These are phyloP conservation scores for Microbotryum scabiosae DNA, from an alignment of 1,284 basidiomycete species.

Conservation along the genomic window DNA sequence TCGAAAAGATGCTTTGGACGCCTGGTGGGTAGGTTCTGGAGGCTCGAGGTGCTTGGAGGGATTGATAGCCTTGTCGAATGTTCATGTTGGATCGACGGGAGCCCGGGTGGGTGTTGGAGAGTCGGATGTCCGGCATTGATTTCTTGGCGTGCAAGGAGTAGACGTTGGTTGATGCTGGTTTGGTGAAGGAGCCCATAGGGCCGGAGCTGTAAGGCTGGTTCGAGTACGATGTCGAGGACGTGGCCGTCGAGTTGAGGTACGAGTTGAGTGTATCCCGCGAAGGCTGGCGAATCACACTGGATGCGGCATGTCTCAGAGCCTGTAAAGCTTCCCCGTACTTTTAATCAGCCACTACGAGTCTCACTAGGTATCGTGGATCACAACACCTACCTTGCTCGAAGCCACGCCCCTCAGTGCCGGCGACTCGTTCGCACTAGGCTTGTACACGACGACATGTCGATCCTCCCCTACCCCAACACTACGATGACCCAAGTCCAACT, in stretches of 20 bases:
- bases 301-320: slow-evolving; percentile 50
- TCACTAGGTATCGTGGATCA: background rate
- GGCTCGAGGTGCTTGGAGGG: too few relatives aligned
- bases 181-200: slow-evolving; percentile 13
- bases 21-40: too few relatives aligned
- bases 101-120: background rate
- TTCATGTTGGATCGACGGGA: too few relatives aligned
- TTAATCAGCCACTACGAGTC: background rate
- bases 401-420: background rate
- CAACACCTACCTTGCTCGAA: slow-evolving; percentile 1
- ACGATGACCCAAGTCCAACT: slow-evolving; percentile 87
- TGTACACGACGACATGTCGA: slow-evolving; percentile 81
- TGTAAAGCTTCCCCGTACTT: slow-evolving; percentile 13
- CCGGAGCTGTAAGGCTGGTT: slow-evolving; percentile 35
- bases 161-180: slow-evolving; percentile 41
- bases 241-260: slow-evolving; percentile 1
- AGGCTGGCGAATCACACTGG: slow-evolving; percentile 64
- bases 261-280: slow-evolving; percentile 51
- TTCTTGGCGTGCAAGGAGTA: slow-evolving; percentile 69
- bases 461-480: slow-evolving; percentile 89
- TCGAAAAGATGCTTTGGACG: too few relatives aligned
- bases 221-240: background rate
- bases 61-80: too few relatives aligned
- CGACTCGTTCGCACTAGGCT: slow-evolving; percentile 38
- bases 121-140: slow-evolving; percentile 67